Conservation (phyloP, 2,329 filamentous ascomycete genomes). For the Claviceps humidiphila region DNA sequence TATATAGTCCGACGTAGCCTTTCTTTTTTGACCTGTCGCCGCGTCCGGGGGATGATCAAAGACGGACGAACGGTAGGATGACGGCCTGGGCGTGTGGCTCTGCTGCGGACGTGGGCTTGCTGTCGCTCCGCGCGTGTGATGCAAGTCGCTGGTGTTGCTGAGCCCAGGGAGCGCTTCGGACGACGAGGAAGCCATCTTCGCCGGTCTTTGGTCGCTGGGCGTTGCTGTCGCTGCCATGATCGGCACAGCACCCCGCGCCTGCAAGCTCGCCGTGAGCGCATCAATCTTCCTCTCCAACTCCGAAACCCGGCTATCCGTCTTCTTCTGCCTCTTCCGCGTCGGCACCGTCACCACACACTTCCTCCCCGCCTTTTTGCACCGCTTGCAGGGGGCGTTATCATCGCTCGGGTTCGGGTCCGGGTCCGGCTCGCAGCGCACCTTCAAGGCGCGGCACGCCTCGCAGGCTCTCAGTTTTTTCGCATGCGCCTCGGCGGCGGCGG, state of each 20-base stretch:
- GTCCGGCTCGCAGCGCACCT: slow-evolving; percentile 77
- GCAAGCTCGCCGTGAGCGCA: slow-evolving; percentile 67
- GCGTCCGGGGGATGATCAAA: slow-evolving; percentile 2
- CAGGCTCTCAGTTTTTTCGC: slow-evolving; percentile 59
- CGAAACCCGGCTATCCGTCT: slow-evolving; percentile 77
- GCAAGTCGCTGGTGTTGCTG: background rate
- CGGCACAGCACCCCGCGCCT: slow-evolving; percentile 31
- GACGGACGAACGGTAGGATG: background rate
- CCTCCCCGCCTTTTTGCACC: slow-evolving; percentile 70
- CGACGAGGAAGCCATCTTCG: background rate
- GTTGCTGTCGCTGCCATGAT: background rate
- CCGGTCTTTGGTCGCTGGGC: background rate
- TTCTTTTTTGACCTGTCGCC: slow-evolving; percentile 19
- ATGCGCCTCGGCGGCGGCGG: slow-evolving; percentile 22
- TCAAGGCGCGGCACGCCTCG: slow-evolving; percentile 61
- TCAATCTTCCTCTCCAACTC: slow-evolving; percentile 91
- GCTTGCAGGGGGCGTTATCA: slow-evolving; percentile 51
- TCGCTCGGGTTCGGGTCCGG: slow-evolving; percentile 55
- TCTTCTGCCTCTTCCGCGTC: slow-evolving; percentile 72
- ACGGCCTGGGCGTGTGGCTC: background rate
- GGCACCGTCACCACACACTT: slow-evolving; percentile 65
- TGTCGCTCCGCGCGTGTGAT: background rate
- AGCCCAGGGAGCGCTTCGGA: background rate
- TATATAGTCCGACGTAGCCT: slow-evolving; percentile 13
- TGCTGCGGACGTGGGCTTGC: background rate